Conservation (phyloP, 441 rosid genomes). For the Eutrema salsugineum region DNA sequence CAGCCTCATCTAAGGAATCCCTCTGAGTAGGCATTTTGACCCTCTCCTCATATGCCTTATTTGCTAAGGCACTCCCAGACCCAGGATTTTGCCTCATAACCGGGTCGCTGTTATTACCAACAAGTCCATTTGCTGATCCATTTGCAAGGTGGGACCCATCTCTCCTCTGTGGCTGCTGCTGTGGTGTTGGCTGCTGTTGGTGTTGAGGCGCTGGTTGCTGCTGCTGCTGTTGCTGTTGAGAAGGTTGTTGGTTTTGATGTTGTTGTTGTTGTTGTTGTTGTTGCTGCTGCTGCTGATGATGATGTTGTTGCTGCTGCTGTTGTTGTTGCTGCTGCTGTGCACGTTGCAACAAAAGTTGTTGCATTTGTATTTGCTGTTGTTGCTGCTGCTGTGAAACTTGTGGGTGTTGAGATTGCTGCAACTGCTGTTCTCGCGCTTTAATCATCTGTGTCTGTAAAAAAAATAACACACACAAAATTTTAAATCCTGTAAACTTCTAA, state of each 20-base stretch:
- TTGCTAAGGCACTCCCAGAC: constrained; percentile 71
- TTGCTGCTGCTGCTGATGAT: constrained; percentile 28
- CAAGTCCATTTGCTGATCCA: constrained; percentile 65
- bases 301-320: constrained; percentile 47
- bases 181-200: constrained; percentile 53
- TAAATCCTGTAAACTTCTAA: not conserved
- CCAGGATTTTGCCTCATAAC: constrained; percentile 71
- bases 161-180: constrained; percentile 62
- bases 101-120: constrained; percentile 56
- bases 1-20: constrained; percentile 72
- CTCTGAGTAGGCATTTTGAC: constrained; percentile 69
- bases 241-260: constrained; percentile 49
- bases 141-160: constrained; percentile 70
- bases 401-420: constrained; percentile 43
- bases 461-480: not conserved
- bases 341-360: constrained; percentile 64
- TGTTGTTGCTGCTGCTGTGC: constrained; percentile 65
- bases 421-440: constrained; percentile 51
- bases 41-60: constrained; percentile 81
- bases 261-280: constrained; percentile 41
- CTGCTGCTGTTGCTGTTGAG: constrained; percentile 45
- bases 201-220: constrained; percentile 42
- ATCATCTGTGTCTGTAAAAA: constrained; percentile 61
- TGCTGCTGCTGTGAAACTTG: constrained; percentile 58
- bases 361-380: constrained; percentile 58